Percentiles rank a stretch among this genome's conserved stretches.
These are phyloP conservation scores for Phenoliferia sp. DNA, from an alignment of 1,284 basidiomycete species.

Conservation along the genomic window DNA sequence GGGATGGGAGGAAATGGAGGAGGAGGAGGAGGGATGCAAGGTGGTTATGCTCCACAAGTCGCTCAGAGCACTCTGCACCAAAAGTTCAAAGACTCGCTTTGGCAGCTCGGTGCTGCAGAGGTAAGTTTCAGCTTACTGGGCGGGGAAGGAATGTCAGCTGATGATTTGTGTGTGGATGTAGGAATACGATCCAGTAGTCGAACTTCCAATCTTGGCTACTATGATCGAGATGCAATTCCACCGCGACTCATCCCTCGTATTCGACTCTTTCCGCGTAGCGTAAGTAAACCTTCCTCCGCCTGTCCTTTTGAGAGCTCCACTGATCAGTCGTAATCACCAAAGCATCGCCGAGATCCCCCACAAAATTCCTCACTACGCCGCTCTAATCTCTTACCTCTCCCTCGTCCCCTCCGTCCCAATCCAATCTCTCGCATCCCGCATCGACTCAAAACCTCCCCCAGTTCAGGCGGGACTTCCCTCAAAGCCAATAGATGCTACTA, in stretches of 20 bases:
- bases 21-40: constrained; percentile 5
- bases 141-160: neutral
- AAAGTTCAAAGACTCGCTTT: constrained; percentile 22
- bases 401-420: constrained; percentile 19
- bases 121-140: constrained; percentile 1
- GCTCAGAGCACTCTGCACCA: constrained; percentile 7
- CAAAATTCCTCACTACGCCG: constrained; percentile 83
- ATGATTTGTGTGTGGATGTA: neutral
- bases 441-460: neutral
- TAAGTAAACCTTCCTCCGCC: constrained; percentile 8
- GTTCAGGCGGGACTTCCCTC: neutral
- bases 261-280: constrained; percentile 36
- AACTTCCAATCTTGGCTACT: constrained; percentile 26
- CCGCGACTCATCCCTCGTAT: constrained; percentile 26
- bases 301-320: neutral
- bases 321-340: neutral
- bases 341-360: constrained; percentile 83
- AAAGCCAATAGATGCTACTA: constrained; percentile 3
- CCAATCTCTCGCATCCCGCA: constrained; percentile 16
- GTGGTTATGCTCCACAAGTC: constrained; percentile 1
- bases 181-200: constrained; percentile 25
- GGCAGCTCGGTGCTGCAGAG: constrained; percentile 20
- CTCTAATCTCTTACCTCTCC: constrained; percentile 63
- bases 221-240: constrained; percentile 23
- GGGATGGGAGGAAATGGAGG: neutral